These are phyloP conservation scores for Sporormia fimetaria DNA, from an alignment of 495 filamentous ascomycete species.

Conservation along the genomic window DNA sequence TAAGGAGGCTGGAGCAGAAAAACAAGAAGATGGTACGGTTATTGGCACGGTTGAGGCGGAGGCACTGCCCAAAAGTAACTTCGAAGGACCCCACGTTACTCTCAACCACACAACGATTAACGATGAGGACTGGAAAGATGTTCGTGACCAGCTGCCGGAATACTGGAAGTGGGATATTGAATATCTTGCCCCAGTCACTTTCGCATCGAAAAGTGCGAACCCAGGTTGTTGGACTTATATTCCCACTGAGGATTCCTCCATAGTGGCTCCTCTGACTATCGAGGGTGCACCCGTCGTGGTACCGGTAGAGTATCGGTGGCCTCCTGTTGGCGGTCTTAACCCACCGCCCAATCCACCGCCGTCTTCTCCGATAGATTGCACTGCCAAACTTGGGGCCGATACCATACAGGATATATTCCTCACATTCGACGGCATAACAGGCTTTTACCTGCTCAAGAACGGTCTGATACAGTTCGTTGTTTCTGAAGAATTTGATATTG, in stretches of 20 bases:
- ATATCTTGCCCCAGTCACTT: slow-evolving; percentile 1
- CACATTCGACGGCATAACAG: background rate
- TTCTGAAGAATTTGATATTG: slow-evolving; percentile 1
- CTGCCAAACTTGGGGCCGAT: background rate
- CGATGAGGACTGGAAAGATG: slow-evolving; percentile 3
- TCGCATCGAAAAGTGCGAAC: background rate
- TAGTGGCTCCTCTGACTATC: slow-evolving; percentile 8
- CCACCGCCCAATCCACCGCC: slow-evolving; percentile 10
- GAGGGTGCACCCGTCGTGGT: slow-evolving; percentile 6
- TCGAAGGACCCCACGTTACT: too few relatives aligned
- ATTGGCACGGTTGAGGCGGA: too few relatives aligned
- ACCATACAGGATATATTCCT: slow-evolving; percentile 1
- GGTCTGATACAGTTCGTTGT: slow-evolving; percentile 6
- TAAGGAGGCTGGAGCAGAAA: too few relatives aligned
- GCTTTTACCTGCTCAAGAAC: slow-evolving; percentile 3
- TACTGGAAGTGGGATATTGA: slow-evolving; percentile 15
- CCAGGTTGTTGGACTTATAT: slow-evolving; percentile 12
- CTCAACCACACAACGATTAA: too few relatives aligned
- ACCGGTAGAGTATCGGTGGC: slow-evolving; percentile 12
- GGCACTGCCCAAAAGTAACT: too few relatives aligned
- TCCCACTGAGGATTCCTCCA: slow-evolving; percentile 3
- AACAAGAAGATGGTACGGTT: too few relatives aligned
- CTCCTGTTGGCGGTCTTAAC: slow-evolving; percentile 7
- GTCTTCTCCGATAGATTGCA: slow-evolving; percentile 8
- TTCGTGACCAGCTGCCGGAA: slow-evolving; percentile 5